Base-by-base conservation (phyloP, 1,284 basidiomycete species). In the Wallemia mellicola region DNA sequence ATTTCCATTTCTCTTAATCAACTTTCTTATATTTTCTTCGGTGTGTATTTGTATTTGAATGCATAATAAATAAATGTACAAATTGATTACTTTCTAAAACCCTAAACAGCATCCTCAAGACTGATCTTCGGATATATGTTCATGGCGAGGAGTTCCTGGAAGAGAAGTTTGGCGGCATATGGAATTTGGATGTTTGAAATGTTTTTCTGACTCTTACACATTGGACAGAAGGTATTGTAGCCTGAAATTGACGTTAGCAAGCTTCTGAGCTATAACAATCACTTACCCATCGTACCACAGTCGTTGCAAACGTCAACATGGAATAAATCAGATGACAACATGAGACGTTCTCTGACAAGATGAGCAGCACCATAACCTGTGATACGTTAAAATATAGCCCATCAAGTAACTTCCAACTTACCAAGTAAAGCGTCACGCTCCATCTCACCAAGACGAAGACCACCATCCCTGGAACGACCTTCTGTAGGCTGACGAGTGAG, bases 321-420 rank as follows among this genome's bases (percentile, higher is more conserved):
- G 68, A 98, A 99, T 65, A 88, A 87, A 73, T 92, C 87, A 19
- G 86, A 94, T 15, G 87, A 94, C 62, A 98, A 88, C 92, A 98
- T 98, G 19, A 98, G 76, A 24, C 94, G 82, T 71, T 96, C 94
- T 7, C 98, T 78, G 24, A 98, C 73, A 55, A 99, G 76, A 67
- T 98, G 92, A 1, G 91, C 94, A 1, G 94, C 94, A 24, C 91
- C 91, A 66, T 95, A 92, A 59, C 87, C 88, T 27, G 91, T 15
- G 9, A 15, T 48, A 11, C n/a, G 22, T 74, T 69, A 87, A 71
- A 62, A 14, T n/a, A 24, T 17, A 59, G 5, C 33, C 55, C 17
- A 32, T 62, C 58, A n/a, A n/a, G 61, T 58, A 27, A 56, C 54
- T 24, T n/a, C 24, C 56, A n/a, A 48, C 38, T 22, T n/a, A 48